These are phyloP conservation scores for Cryptococcus sp. DNA, from an alignment of 1,284 basidiomycete species.

Conservation along the genomic window DNA sequence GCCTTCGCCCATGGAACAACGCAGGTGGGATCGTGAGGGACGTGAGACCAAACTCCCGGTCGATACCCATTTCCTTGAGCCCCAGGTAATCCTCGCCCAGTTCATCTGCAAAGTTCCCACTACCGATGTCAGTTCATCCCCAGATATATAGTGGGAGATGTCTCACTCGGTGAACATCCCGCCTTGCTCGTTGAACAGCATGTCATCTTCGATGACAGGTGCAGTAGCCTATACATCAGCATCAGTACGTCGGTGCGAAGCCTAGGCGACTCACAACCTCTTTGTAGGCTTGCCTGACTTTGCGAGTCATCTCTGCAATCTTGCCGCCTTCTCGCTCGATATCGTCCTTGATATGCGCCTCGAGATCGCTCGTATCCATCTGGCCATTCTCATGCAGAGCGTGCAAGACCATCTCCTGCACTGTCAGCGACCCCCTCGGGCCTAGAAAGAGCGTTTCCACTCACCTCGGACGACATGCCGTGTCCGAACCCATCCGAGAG, in stretches of 20 bases:
- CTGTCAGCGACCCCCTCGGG: background rate
- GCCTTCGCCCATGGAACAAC: conserved; percentile 64
- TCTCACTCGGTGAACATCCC: conserved; percentile 61
- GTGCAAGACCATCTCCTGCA: conserved; percentile 83
- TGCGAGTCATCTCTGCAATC: conserved; percentile 74
- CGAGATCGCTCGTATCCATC: conserved; percentile 66
- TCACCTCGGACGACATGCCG: conserved; percentile 74
- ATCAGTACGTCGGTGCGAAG: background rate
- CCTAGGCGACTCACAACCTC: conserved; percentile 57
- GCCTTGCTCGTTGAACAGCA: conserved; percentile 74
- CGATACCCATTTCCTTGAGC: conserved; percentile 79
- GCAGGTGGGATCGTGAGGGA: conserved; percentile 72
- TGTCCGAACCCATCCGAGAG: conserved; percentile 72
- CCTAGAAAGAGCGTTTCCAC: conserved; percentile 13
- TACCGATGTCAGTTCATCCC: conserved; percentile 37
- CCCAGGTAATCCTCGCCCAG: conserved; percentile 93
- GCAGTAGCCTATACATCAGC: conserved; percentile 21
- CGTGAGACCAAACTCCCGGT: conserved; percentile 74
- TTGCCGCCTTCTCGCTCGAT: conserved; percentile 74
- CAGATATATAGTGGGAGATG: background rate
- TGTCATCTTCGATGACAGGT: conserved; percentile 55
- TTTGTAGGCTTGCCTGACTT: conserved; percentile 71
- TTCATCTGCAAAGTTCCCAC: conserved; percentile 79
- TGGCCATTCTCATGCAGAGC: conserved; percentile 81
- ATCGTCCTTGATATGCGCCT: conserved; percentile 84